These are phyloP conservation scores for Viola odorata DNA, from an alignment of 345 rosid genomes.

Conservation along the genomic window DNA sequence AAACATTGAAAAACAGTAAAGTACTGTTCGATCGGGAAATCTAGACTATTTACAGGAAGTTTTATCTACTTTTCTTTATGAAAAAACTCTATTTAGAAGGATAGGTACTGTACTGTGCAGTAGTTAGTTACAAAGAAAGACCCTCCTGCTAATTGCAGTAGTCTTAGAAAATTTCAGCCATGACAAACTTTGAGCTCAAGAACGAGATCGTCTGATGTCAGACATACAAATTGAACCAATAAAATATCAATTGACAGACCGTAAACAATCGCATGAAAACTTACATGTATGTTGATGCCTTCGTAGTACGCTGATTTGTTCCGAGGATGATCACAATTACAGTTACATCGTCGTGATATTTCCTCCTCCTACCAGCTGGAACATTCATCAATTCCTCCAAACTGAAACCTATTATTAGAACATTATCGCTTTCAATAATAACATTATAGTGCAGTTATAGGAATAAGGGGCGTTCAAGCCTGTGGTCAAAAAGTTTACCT, in stretches of 20 bases:
- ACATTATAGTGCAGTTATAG: not conserved
- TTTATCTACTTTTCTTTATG: not conserved
- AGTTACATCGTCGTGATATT: slow-evolving; percentile 94
- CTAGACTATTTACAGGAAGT: not conserved
- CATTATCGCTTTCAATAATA: not conserved
- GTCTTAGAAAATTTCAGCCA: slow-evolving; percentile 10
- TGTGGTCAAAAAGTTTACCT: slow-evolving; percentile 37
- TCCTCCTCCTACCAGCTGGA: slow-evolving; percentile 93
- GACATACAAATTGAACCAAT: slow-evolving; percentile 13
- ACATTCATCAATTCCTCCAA: slow-evolving; percentile 81
- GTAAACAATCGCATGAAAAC: slow-evolving; percentile 8
- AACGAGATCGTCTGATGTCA: not conserved
- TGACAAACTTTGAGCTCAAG: slow-evolving; percentile 2
- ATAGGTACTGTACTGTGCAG: too few species aligned
- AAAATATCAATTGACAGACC: slow-evolving; percentile 2
- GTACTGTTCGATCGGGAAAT: not conserved
- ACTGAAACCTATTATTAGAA: slow-evolving; percentile 55
- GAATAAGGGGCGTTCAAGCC: not conserved
- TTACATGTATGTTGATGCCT: slow-evolving; percentile 69
- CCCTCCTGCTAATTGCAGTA: not conserved
- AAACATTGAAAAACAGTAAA: not conserved
- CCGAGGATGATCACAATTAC: slow-evolving; percentile 82
- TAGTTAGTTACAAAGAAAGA: not conserved
- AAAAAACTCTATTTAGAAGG: not conserved
- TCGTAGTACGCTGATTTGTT: slow-evolving; percentile 68